Evolutionary conservation across 805 yeast species (phyloP), one percentile per base, ranked within the genome.

Genomic region (Candida awuae): DNA sequence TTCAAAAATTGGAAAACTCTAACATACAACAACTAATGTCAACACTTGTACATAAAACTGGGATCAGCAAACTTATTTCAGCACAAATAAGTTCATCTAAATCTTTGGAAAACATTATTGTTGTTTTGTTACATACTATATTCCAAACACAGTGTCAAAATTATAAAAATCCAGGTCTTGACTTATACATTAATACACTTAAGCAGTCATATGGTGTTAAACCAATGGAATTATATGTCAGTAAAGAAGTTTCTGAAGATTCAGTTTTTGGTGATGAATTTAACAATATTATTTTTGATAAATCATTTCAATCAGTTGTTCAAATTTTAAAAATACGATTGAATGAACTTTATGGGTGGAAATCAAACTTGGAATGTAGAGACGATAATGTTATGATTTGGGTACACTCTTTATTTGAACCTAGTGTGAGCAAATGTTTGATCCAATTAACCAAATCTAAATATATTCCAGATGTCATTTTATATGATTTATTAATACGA

Each of bases 401-500:
- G 59, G 36, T 58, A 6, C 42, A 54, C 15, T 56, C 61, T n/a
- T 22, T 59, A 7, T 45, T 59, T 28, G 52, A 53, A 22, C 45
- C 54, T 3, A 32, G 51, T 2, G 25, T 52, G 6, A 28, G 44
- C 6, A 36, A 38, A 6, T 40, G 59, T 9, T 34, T 57, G 3
- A 32, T 41, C 10, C 28, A 39, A 8, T 26, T 59, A 14, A 41
- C 47, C 12, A 29, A 43, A 16, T 43, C 49, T 1, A 37, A 38
- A 19, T 34, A 39, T 15, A 47, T 56, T 10, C 61, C 60, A 8
- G 47, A 40, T 6, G 46, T 50, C 3, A 44, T 58, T n/a, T n/a
- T 55, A 6, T 58, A 55, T 35, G 62, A 59, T 42, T 14, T 59
- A 5, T 30, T 59, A 15, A 38, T 59, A 12, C 41, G 63, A 29